Evolutionary conservation across 1,284 basidiomycete species (phyloP).

Genomic region (Leucoagaricus sp.): DNA sequence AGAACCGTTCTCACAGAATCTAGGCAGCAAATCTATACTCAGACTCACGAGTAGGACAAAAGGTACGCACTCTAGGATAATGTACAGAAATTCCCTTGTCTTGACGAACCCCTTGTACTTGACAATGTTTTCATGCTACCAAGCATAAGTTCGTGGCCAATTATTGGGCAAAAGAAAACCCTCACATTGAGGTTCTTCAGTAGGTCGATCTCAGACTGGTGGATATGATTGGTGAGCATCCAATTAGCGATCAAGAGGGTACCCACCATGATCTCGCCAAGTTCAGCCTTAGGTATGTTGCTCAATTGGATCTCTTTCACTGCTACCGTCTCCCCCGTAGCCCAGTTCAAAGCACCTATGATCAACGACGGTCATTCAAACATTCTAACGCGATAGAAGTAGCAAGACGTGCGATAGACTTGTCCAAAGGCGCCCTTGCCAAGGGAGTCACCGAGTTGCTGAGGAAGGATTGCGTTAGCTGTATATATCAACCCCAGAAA

Average conservation of each 20-base stretch:
- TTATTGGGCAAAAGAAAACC: neutral
- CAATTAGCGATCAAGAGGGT: slow-evolving; percentile 13
- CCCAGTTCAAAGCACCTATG: slow-evolving; percentile 91
- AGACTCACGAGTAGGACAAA: slow-evolving; percentile 5
- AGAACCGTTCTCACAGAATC: slow-evolving; percentile 98
- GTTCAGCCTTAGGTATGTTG: slow-evolving; percentile 90
- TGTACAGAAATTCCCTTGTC: slow-evolving; percentile 92
- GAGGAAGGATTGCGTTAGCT: slow-evolving; percentile 13
- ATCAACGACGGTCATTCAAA: slow-evolving; percentile 1
- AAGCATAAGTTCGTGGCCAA: neutral
- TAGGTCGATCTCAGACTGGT: slow-evolving; percentile 93
- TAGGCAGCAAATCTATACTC: slow-evolving; percentile 31
- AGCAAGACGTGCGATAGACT: slow-evolving; percentile 77
- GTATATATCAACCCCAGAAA: neutral
- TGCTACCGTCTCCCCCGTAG: slow-evolving; percentile 94
- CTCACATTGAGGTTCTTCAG: slow-evolving; percentile 93
- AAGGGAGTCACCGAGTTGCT: slow-evolving; percentile 94
- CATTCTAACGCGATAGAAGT: neutral
- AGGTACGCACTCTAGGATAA: slow-evolving; percentile 82
- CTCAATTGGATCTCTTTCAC: slow-evolving; percentile 94
- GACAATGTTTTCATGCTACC: slow-evolving; percentile 90
- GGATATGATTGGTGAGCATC: slow-evolving; percentile 15
- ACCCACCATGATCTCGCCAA: slow-evolving; percentile 95
- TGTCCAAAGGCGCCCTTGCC: slow-evolving; percentile 95
- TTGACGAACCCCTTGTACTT: slow-evolving; percentile 99